Evolutionary conservation across 2,329 filamentous ascomycete genomes (phyloP).

Genomic region (Emergomyces pasteurianus): DNA sequence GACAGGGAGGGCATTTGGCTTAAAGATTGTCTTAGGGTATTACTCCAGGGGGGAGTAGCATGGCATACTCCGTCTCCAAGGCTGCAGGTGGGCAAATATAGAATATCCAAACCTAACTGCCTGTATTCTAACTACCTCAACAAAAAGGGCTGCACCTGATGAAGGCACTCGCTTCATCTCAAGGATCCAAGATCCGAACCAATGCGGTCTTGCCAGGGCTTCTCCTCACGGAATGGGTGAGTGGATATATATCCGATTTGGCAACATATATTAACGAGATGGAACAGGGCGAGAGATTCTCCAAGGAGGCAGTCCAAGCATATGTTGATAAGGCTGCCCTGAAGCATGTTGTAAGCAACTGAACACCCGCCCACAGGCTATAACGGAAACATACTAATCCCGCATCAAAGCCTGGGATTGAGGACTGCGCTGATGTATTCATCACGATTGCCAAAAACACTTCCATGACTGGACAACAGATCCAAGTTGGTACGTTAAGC

Average conservation of each 20-base stretch:
- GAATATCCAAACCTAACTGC: background rate
- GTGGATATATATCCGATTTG: constrained; percentile 6
- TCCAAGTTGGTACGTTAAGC: constrained; percentile 30
- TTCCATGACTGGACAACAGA: constrained; percentile 35
- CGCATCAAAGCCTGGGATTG: constrained; percentile 25
- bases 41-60: constrained; percentile 41
- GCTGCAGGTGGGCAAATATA: constrained; percentile 44
- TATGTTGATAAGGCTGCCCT: constrained; percentile 47
- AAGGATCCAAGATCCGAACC: constrained; percentile 50
- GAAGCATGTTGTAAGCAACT: constrained; percentile 42
- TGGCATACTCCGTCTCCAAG: constrained; percentile 69
- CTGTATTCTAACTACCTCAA: constrained; percentile 2
- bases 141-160: constrained; percentile 48
- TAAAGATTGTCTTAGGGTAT: constrained; percentile 28
- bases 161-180: constrained; percentile 50
- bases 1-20: background rate
- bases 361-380: background rate
- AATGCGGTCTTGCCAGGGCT: constrained; percentile 55
- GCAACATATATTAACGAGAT: background rate
- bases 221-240: constrained; percentile 56
- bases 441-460: constrained; percentile 31
- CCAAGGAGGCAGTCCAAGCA: constrained; percentile 43
- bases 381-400: background rate
- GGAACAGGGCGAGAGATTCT: constrained; percentile 43
- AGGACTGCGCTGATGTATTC: constrained; percentile 32